Evolutionary conservation across 176 grass and related monocot genomes (phyloP).

Genomic region (maize (Zea mays)): Zm-B73-REFERENCE-NAM-5.0 NC_050096.1:274485001-274485500

Average conservation of each 20-base stretch:
- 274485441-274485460: no score
- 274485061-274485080: neutral
- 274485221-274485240: neutral
- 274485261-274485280: no score
- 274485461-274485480: neutral
- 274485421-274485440: no score
- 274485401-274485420: no score
- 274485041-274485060: neutral
- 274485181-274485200: neutral
- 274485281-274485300: neutral
- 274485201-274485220: neutral
- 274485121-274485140: slow-evolving; percentile 42
- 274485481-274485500: neutral
- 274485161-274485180: slow-evolving; percentile 80
- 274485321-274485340: no score
- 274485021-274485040: no score
- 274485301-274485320: neutral
- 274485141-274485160: slow-evolving; percentile 96
- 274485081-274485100: neutral
- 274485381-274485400: no score
- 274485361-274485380: no score
- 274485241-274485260: neutral
- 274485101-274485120: neutral
- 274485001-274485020: neutral
- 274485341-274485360: no score